Conservation (phyloP, 129 eudicot genomes). For the carrot (Daucus carota) region DH1_v3.0 NC_030386.2:35504001-35504500, state of each 20-base stretch:
- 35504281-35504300: constrained; percentile 60
- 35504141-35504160: background rate
- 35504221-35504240: constrained; percentile 40
- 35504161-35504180: background rate
- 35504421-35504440: background rate
- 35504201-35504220: background rate
- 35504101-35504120: background rate
- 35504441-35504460: background rate
- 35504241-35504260: constrained; percentile 78
- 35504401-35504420: background rate
- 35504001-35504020: background rate
- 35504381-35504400: background rate
- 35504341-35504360: background rate
- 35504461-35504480: background rate
- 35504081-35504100: background rate
- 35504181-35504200: background rate
- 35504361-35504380: background rate
- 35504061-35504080: background rate
- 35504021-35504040: background rate
- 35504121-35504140: background rate
- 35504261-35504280: constrained; percentile 74
- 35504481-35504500: background rate
- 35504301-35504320: background rate
- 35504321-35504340: background rate
- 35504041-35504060: background rate